Conservation (phyloP, 306 rosid species). For the Medicago arabica region DNA sequence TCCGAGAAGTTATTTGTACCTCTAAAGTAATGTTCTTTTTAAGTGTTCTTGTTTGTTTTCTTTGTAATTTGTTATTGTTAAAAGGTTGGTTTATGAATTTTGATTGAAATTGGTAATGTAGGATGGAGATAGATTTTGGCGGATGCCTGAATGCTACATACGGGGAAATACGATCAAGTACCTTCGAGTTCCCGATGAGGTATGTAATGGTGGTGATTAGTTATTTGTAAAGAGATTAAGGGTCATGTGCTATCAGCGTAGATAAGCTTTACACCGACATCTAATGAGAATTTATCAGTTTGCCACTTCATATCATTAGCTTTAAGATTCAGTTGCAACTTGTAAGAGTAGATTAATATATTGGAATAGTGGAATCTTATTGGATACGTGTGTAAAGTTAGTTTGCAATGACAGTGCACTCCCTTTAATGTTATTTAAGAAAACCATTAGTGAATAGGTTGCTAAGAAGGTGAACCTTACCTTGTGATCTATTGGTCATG, state of each 20-base stretch:
- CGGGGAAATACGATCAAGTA: slow-evolving; percentile 97
- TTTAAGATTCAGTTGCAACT: not conserved
- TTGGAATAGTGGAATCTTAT: not conserved
- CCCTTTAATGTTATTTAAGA: not conserved
- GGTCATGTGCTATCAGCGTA: not conserved
- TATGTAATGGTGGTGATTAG: slow-evolving; percentile 33
- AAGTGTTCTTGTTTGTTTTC: not conserved
- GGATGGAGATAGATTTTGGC: slow-evolving; percentile 99
- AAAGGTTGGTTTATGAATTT: not conserved
- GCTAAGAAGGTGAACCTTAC: slow-evolving; percentile 4
- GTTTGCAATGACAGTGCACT: not conserved
- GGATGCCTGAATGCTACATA: slow-evolving; percentile 98
- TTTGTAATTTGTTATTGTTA: not conserved
- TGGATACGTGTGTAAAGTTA: not conserved
- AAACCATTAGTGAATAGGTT: not conserved
- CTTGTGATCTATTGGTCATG: slow-evolving; percentile 1
- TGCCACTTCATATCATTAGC: not conserved
- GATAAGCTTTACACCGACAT: not conserved
- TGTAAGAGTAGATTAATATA: not conserved
- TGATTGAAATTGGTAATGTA: slow-evolving; percentile 40
- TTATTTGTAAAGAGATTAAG: not conserved
- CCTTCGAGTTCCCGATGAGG: slow-evolving; percentile 99
- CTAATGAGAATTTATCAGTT: not conserved
- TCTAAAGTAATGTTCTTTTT: slow-evolving; percentile 64
- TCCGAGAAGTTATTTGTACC: slow-evolving; percentile 97